Evolutionary conservation across 1,284 basidiomycete genomes (phyloP).

Genomic region (Amylostereum chailletii): DNA sequence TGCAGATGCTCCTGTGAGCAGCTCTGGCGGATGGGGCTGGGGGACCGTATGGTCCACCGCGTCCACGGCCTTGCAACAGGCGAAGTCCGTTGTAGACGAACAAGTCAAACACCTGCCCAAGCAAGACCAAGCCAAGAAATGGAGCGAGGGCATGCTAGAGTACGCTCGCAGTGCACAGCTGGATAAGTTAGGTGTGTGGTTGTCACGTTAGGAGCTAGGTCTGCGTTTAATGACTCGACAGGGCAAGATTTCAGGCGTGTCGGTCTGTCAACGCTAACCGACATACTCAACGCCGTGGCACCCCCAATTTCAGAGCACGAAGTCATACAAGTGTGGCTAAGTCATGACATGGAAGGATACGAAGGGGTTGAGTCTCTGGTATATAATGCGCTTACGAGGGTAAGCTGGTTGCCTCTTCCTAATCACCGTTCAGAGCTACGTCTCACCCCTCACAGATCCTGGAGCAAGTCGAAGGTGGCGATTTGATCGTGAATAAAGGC

Average conservation of each 20-base stretch:
- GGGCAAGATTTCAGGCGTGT: constrained; percentile 73
- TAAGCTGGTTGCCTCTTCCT: constrained; percentile 26
- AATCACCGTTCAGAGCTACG: background rate
- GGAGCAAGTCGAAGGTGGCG: constrained; percentile 91
- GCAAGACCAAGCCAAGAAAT: constrained; percentile 75
- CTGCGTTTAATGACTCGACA: no score
- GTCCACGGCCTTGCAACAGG: constrained; percentile 80
- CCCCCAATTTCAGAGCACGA: constrained; percentile 98
- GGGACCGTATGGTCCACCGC: constrained; percentile 84
- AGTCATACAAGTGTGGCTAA: constrained; percentile 91
- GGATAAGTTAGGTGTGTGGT: constrained; percentile 67
- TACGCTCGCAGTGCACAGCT: constrained; percentile 49
- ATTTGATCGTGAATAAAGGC: constrained; percentile 83
- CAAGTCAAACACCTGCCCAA: constrained; percentile 77
- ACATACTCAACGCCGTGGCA: constrained; percentile 92
- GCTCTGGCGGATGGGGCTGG: constrained; percentile 60
- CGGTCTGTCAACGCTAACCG: constrained; percentile 80
- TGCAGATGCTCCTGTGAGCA: constrained; percentile 17
- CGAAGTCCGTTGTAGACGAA: constrained; percentile 82
- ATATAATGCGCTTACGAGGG: constrained; percentile 76
- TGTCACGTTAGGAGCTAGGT: no score
- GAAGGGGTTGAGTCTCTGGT: constrained; percentile 95
- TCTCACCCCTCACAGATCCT: constrained; percentile 49
- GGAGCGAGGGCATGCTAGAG: constrained; percentile 46
- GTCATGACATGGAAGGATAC: constrained; percentile 95